Base-by-base conservation (phyloP, 2,329 filamentous ascomycete species). In the Fusarium chaquense region DNA sequence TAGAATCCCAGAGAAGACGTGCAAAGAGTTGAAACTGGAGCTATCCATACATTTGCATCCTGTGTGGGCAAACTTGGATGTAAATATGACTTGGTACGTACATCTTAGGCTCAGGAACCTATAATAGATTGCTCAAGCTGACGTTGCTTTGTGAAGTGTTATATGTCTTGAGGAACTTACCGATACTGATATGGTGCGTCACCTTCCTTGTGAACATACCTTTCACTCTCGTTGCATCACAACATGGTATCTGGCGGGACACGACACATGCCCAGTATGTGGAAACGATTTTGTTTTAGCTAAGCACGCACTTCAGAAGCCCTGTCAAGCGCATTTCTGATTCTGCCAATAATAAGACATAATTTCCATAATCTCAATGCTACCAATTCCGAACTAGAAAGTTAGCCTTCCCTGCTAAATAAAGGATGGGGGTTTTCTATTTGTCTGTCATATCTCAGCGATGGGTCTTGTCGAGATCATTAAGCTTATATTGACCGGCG, bases 181-280 rank as follows among this genome's bases (percentile, higher is more conserved):
- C 1, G 54, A 57, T 32, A 33, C 16, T 4, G 54, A 51, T 18
- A 13, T 24, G 20, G 12, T 57, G 3, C 54, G 45, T 12, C 45
- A 57, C 16, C 12, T 57, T 10, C 28, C 36, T 2, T 57, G 45
- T 26, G 7, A 51, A 16, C 45, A 57, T 28, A 51, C 28, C 10
- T 51, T 57, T 28, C 54, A 57, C 5, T 40, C 45, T 11, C 11
- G 32, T 20, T 57, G 54, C 16, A 57, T 57, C 13, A 28, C 26
- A 11, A 12, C 33, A 3, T 57, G 54, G 45, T 57, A 51, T n/a
- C 20, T 57, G 10, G 26, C 35, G 12, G 35, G 16, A 11, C 54
- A 57, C 22, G 45, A 51, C 18, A 51, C 28, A n/a, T 57, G 45
- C 15, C 54, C 45, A 9, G 13, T 57, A 15, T 51, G 45, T 22